These are phyloP conservation scores for Protostelium mycophagum DNA, from an alignment of 78 protist species.

Conservation along the genomic window DNA sequence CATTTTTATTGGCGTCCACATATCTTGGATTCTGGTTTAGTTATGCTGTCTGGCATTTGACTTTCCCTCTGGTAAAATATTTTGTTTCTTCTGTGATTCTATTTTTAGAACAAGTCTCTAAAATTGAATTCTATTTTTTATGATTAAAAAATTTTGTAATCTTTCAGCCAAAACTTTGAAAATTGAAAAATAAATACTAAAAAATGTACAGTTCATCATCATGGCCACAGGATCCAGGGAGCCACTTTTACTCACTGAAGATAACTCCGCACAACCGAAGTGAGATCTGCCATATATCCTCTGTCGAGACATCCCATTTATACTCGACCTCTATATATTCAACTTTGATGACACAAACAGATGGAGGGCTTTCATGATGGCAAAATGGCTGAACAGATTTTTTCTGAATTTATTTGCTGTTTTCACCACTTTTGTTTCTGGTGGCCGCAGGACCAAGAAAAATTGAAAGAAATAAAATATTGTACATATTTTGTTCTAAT, in stretches of 20 bases:
- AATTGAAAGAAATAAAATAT: no score
- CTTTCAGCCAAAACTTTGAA: no score
- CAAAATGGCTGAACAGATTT: not conserved
- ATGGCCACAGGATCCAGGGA: not conserved
- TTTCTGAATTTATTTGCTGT: not conserved
- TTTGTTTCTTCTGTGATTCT: not conserved
- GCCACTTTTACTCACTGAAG: not conserved
- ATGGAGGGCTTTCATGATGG: not conserved
- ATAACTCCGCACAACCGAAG: not conserved
- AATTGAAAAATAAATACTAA: no score
- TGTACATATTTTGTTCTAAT: no score
- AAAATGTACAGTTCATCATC: not conserved
- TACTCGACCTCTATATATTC: no score
- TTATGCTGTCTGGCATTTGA: not conserved
- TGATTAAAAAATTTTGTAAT: no score
- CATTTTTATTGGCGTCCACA: not conserved
- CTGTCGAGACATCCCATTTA: no score
- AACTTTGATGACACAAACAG: not conserved
- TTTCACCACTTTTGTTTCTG: not conserved
- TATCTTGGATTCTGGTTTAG: not conserved
- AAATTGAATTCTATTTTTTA: no score
- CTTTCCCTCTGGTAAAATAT: not conserved
- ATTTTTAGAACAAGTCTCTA: no score
- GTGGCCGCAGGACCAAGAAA: no score
- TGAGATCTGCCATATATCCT: not conserved